Base-by-base conservation (phyloP, 75 land plant species). In the Selaginella tamariscina region DNA sequence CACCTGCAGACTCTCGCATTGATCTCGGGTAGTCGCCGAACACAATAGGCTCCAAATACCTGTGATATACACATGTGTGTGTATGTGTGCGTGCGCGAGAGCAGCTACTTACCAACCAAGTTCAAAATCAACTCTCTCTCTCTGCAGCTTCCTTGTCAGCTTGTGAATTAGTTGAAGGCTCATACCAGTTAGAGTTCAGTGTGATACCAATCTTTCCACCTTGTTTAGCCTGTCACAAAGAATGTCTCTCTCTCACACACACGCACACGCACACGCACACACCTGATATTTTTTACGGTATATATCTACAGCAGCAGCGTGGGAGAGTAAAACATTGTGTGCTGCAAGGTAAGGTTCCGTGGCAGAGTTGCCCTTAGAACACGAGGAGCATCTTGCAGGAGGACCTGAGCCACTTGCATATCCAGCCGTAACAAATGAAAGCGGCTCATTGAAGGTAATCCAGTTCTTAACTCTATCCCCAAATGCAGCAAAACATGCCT, bases 371-470 rank as follows among this genome's bases (percentile, higher is more conserved):
- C 85, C 83, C 5, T 15, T 15, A 15, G 15, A 5, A 15, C 49
- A 39, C 15, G 11, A 5, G 15, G 49, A 39, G 49, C 49, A 39
- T 15, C 82, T 54, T 24, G 82, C 82, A 18, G 84, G 84, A 11
- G 84, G 79, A 32, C 76, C 72, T 0, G 27, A 22, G 0, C 91
- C 91, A 1, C 5, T 21, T 0, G 70, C 78, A 65, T 82, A 84
- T 0, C 87, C 91, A 15, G 11, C 24, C 0, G 15, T 11, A 27
- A 72, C 30, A 49, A 62, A 78, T 29, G 54, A 32, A 32, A 55
- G 54, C 32, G 91, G 91, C 77, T 88, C 91, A 65, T 88, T 88
- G 49, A 88, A 71, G 0, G 87, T 88, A 55, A 81, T 84, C 91
- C 91, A 88, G 30, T 84, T 69, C 59, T 88, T 82, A 30, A 88